These are phyloP conservation scores for Rhododendron griersonianum DNA, from an alignment of 148 eudicot species.

Conservation along the genomic window DNA sequence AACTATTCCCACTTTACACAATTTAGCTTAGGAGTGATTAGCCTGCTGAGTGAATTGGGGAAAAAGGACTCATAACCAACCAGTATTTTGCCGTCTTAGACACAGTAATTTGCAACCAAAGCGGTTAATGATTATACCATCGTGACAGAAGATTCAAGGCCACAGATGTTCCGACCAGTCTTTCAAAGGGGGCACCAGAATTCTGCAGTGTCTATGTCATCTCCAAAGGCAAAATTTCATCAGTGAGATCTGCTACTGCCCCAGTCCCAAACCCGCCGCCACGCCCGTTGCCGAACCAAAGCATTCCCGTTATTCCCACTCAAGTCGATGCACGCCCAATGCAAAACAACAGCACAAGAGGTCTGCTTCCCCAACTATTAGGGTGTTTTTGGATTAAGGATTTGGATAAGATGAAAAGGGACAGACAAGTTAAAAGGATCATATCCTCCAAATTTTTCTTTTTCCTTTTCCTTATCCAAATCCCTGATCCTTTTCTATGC, in stretches of 20 bases:
- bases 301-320: background rate
- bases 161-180: slow-evolving; percentile 47
- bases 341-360: slow-evolving; percentile 26
- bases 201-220: slow-evolving; percentile 63
- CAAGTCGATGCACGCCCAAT: background rate
- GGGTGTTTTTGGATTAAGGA: background rate
- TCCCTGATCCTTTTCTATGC: background rate
- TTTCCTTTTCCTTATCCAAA: background rate
- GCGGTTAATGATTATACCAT: background rate
- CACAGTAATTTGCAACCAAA: background rate
- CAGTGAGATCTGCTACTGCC: slow-evolving; percentile 35
- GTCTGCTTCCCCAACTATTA: slow-evolving; percentile 13
- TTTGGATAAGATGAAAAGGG: background rate
- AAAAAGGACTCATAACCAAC: background rate
- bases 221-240: slow-evolving; percentile 51
- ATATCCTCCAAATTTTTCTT: background rate
- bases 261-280: slow-evolving; percentile 25
- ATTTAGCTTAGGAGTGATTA: background rate
- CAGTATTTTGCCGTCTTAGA: background rate
- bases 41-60: background rate
- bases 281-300: slow-evolving; percentile 9
- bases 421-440: background rate
- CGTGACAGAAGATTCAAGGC: slow-evolving; percentile 49
- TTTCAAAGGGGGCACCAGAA: slow-evolving; percentile 60
- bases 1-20: background rate